Conservation (phyloP, 1,284 basidiomycete species). For the Apiotrichum laibachii region DNA sequence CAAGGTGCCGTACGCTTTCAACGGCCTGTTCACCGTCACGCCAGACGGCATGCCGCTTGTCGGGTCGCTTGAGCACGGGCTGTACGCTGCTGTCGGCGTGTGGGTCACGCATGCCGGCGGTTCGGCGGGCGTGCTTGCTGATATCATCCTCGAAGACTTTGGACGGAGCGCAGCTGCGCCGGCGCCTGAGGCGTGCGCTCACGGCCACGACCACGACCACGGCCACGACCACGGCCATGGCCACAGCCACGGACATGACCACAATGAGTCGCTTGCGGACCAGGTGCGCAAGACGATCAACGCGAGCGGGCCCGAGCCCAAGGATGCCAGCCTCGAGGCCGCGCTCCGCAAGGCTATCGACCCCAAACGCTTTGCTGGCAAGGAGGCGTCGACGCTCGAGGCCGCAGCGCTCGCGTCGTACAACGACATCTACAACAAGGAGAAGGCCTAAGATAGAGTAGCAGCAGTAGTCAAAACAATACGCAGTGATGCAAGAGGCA, state of each 20-base stretch:
- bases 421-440: slow-evolving; percentile 33
- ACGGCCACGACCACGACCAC: no score
- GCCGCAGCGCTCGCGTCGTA: slow-evolving; percentile 24
- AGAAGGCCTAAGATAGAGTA: background rate
- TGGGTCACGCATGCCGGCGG: slow-evolving; percentile 37
- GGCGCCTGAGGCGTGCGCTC: no score
- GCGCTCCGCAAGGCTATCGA: slow-evolving; percentile 22
- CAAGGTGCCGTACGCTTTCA: slow-evolving; percentile 20
- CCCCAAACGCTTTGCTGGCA: slow-evolving; percentile 35
- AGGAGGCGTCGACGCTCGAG: slow-evolving; percentile 4
- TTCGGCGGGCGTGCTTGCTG: slow-evolving; percentile 22
- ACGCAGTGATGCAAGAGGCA: no score
- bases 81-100: slow-evolving; percentile 26
- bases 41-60: slow-evolving; percentile 32
- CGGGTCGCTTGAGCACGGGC: slow-evolving; percentile 20
- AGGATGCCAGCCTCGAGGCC: background rate
- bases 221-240: no score
- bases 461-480: background rate
- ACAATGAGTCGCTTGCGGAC: no score
- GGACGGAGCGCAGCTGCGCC: background rate
- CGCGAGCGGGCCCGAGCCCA: background rate
- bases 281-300: no score
- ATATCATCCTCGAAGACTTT: slow-evolving; percentile 14
- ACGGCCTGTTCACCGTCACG: slow-evolving; percentile 32
- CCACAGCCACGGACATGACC: background rate